Percentiles rank a stretch among this genome's conserved stretches.
Evolutionary conservation across 768 basidiomycete genomes (phyloP).

Genomic region (Amanita rimosa): DNA sequence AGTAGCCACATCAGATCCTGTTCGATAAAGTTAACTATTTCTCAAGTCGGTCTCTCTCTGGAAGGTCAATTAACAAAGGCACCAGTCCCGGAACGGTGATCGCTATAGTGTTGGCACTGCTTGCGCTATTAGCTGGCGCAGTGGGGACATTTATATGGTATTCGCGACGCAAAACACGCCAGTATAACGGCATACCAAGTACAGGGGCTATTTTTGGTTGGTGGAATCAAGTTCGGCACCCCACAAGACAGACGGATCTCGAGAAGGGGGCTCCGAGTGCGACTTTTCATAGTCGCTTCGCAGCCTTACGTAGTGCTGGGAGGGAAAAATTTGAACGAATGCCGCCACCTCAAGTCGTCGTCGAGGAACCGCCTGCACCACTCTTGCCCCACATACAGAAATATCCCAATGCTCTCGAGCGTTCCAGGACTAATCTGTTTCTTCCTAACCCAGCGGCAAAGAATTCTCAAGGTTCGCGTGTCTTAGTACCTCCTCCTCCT

Average conservation of each 20-base stretch:
- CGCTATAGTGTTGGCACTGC: background rate
- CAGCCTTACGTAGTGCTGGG: constrained; percentile 3
- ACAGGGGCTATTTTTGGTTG: constrained; percentile 13
- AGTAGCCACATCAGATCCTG: background rate
- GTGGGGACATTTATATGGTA: background rate
- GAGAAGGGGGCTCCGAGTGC: background rate
- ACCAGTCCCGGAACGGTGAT: background rate
- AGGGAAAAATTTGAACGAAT: background rate
- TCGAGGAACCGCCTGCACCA: constrained; percentile 17
- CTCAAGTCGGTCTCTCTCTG: background rate
- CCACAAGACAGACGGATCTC: background rate
- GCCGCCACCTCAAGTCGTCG: background rate
- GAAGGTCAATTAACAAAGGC: background rate
- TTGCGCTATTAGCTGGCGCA: background rate
- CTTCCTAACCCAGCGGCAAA: constrained; percentile 10
- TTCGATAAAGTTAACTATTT: background rate
- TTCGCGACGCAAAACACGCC: constrained; percentile 8
- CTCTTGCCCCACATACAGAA: constrained; percentile 19
- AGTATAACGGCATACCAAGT: constrained; percentile 16
- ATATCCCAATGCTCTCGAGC: constrained; percentile 26
- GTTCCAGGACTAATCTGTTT: constrained; percentile 14
- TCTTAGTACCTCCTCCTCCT: background rate
- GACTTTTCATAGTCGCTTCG: constrained; percentile 6
- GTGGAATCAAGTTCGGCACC: constrained; percentile 11
- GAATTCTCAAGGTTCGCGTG: constrained; percentile 1